Evolutionary conservation across 2,329 filamentous ascomycete species (phyloP).

Genomic region (Corinectria fuckeliana): DNA sequence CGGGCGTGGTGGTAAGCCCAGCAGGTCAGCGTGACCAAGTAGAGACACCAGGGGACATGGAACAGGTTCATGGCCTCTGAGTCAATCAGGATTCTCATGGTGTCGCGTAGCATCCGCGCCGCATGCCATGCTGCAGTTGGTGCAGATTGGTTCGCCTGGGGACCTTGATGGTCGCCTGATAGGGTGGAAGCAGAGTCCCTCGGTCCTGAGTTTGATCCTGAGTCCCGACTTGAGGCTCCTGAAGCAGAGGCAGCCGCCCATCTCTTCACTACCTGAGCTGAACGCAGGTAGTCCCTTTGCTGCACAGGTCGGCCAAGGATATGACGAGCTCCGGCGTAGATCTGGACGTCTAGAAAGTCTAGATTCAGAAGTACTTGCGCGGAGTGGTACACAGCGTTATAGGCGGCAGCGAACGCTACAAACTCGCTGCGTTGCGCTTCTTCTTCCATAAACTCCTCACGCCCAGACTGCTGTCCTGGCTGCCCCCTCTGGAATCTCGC

Average conservation of each 20-base stretch:
- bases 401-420: conserved; percentile 53
- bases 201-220: neutral
- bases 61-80: conserved; percentile 61
- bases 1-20: conserved; percentile 63
- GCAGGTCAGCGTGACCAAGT: conserved; percentile 62
- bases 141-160: conserved; percentile 35
- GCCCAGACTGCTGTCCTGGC: neutral
- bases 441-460: conserved; percentile 1
- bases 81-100: conserved; percentile 55
- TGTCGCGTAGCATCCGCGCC: conserved; percentile 57
- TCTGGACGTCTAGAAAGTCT: conserved; percentile 67
- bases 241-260: conserved; percentile 50
- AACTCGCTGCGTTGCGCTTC: conserved; percentile 32
- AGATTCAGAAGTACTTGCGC: conserved; percentile 63
- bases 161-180: neutral
- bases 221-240: neutral
- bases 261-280: conserved; percentile 55
- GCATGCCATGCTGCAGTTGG: conserved; percentile 60
- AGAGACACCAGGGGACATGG: conserved; percentile 68
- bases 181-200: neutral
- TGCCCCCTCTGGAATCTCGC: conserved; percentile 5
- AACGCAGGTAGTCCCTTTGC: conserved; percentile 56
- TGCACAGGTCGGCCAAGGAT: conserved; percentile 64
- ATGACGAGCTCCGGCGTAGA: conserved; percentile 64
- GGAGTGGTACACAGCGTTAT: conserved; percentile 63